Evolutionary conservation across 352 stramenopile genomes (phyloP).

Genomic region (Stephanocyclus meneghinianus): DNA sequence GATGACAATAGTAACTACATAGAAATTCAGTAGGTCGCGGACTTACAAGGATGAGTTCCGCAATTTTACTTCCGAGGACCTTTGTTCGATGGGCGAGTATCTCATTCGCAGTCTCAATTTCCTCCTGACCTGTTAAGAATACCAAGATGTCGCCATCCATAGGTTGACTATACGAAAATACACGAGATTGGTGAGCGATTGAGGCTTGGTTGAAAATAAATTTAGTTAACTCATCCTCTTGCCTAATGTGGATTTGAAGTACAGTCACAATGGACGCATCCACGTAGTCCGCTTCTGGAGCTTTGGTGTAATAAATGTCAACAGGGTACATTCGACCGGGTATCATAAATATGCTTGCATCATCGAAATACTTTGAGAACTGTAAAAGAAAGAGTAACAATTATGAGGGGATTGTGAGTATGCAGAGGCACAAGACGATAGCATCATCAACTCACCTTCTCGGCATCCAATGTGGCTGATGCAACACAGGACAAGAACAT

Average conservation of each 20-base stretch:
- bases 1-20: neutral
- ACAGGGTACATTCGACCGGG: constrained; percentile 89
- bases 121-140: constrained; percentile 96
- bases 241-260: constrained; percentile 97
- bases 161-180: constrained; percentile 83
- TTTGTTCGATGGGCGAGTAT: constrained; percentile 91
- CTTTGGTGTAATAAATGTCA: constrained; percentile 98
- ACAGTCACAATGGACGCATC: constrained; percentile 97
- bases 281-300: constrained; percentile 97
- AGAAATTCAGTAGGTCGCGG: neutral
- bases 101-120: constrained; percentile 98
- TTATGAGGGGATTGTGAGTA: neutral
- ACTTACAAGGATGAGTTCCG: constrained; percentile 92
- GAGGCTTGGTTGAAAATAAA: too few species aligned
- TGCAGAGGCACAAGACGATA: neutral
- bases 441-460: constrained; percentile 81
- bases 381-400: neutral
- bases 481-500: neutral
- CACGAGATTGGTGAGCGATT: neutral
- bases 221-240: neutral
- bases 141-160: constrained; percentile 96
- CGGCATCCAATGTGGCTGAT: constrained; percentile 91
- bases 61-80: constrained; percentile 92
- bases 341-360: constrained; percentile 98
- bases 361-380: constrained; percentile 99